Evolutionary conservation across 129 eudicot species (phyloP).

Genomic region (Arctium minus): DNA sequence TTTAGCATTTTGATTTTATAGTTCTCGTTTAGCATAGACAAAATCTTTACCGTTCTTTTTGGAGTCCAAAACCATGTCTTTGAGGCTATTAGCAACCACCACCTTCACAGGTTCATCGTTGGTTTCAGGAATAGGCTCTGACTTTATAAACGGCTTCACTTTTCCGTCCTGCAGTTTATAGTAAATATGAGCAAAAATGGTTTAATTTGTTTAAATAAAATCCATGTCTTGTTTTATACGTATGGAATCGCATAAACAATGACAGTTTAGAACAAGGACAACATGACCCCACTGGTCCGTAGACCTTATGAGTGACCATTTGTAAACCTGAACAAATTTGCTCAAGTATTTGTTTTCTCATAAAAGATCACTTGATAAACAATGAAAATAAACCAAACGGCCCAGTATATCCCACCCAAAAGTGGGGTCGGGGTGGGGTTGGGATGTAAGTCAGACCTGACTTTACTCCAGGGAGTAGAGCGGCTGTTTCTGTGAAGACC

Average conservation of each 20-base stretch:
- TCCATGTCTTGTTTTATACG: no score
- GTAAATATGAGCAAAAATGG: background rate
- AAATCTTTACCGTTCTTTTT: constrained; percentile 70
- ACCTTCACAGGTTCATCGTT: constrained; percentile 88
- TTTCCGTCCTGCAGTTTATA: constrained; percentile 62
- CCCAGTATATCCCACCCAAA: no score
- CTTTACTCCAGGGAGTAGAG: no score
- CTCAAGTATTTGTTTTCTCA: background rate
- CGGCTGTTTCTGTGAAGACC: no score
- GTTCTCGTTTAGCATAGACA: background rate
- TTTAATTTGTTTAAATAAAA: background rate
- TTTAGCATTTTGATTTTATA: background rate
- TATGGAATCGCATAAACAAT: no score
- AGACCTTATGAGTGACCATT: no score
- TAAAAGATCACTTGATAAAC: background rate
- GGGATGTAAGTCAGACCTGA: no score
- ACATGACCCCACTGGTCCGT: no score
- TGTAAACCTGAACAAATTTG: no score
- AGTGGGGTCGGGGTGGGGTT: no score
- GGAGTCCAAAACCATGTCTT: constrained; percentile 78
- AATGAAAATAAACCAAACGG: background rate
- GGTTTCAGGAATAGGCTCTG: constrained; percentile 83
- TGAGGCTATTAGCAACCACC: constrained; percentile 76
- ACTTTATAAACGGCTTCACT: constrained; percentile 66
- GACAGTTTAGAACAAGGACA: no score